Evolutionary conservation across 176 grass and related monocot genomes (phyloP), one percentile per base, ranked within the genome.

Genomic region (Stipa capillata): DNA sequence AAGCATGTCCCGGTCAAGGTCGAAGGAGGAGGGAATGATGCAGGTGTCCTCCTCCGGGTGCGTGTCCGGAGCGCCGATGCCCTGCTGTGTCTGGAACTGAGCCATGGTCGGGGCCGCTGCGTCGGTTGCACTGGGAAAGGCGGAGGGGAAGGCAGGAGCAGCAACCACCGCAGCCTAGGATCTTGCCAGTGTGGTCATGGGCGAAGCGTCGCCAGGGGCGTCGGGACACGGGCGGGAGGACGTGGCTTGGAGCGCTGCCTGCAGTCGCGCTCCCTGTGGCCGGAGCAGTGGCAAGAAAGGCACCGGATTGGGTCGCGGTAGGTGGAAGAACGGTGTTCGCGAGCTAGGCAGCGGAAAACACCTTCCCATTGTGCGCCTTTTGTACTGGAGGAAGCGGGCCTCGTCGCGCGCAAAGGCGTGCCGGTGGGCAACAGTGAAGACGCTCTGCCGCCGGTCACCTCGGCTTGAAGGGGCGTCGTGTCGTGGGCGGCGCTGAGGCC

Each of bases 161-260:
- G 3, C 20, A 2, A 7, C 52, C 2, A 12, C 52, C 21, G 0
- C 5, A 24, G 8, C n/a, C 18, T 20, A 52, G 1, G 49, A 52
- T 1, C 0, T 7, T 1, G n/a, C 21, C 0, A 2, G 8, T 0
- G 8, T 2, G 0, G 8, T n/a, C n/a, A n/a, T n/a, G n/a, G n/a
- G n/a, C n/a, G n/a, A n/a, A n/a, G n/a, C n/a, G n/a, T n/a, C n/a
- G n/a, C 8, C 6, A n/a, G 1, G 0, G 52, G 52, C 8, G n/a
- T n/a, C n/a, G 21, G 25, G 3, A 21, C 3, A 3, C 18, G 2
- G 0, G 52, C 8, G 0, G 3, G 21, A 2, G 2, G 52, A 4
- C 43, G 12, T 2, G 43, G 15, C 16, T 12, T 50, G 15, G 16
- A 16, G 17, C 47, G 52, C 7, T 23, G 52, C 0, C 21, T 20